A percentile compares a stretch with the other conserved stretches of the same genome.
phyloP scores from a whole-genome alignment of 345 rosid genomes.

The Turritis glabra region DNA sequence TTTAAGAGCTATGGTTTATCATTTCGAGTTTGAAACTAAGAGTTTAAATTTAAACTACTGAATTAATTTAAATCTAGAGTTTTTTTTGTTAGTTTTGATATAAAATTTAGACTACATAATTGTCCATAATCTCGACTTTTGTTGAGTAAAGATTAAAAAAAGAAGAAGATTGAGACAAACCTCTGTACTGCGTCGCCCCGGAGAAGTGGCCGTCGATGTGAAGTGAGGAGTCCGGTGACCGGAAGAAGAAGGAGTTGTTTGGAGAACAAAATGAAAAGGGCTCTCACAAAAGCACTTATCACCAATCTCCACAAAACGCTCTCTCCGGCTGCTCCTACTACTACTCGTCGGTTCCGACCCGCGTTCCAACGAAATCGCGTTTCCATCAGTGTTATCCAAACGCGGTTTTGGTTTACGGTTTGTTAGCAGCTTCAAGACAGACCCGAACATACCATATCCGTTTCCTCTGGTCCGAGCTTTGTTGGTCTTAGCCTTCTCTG shows the following conservation, averaged over 20 bases:
- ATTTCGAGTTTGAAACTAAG: background rate
- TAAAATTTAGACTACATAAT: background rate
- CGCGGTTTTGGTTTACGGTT: slow-evolving; percentile 39
- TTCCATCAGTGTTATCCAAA: slow-evolving; percentile 28
- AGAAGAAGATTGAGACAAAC: slow-evolving; percentile 21
- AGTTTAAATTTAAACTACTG: background rate
- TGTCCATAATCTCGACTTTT: background rate
- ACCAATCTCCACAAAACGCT: slow-evolving; percentile 19
- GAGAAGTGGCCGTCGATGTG: slow-evolving; percentile 68
- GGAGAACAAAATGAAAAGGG: slow-evolving; percentile 70
- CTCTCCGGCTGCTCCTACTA: slow-evolving; percentile 22
- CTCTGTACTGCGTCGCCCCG: slow-evolving; percentile 43
- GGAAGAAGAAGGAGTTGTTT: slow-evolving; percentile 51
- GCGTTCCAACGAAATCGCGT: slow-evolving; percentile 31
- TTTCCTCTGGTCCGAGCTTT: slow-evolving; percentile 38
- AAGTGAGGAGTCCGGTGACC: slow-evolving; percentile 65
- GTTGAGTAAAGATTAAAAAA: background rate
- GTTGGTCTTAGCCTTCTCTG: slow-evolving; percentile 21
- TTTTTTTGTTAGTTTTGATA: background rate
- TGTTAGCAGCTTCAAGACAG: slow-evolving; percentile 58
- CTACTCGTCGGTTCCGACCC: slow-evolving; percentile 33
- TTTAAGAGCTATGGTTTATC: background rate
- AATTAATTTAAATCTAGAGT: background rate
- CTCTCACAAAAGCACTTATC: slow-evolving; percentile 57
- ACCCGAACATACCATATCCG: slow-evolving; percentile 52